Percentiles rank a stretch among this genome's conserved stretches.
These are phyloP conservation scores for Leccinum sublutescens DNA, from an alignment of 768 basidiomycete genomes.

Conservation along the genomic window DNA sequence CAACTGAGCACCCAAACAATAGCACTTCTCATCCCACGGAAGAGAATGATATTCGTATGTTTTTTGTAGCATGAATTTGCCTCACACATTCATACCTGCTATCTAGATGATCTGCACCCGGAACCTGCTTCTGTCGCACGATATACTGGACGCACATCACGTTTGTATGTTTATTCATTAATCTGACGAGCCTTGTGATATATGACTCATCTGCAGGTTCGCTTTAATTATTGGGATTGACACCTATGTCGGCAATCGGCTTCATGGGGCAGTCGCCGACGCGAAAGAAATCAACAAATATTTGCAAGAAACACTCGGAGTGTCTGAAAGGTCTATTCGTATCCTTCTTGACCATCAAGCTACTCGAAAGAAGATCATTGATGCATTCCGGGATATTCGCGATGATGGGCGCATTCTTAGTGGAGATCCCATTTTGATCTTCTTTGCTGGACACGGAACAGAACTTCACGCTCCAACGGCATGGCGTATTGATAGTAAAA, in stretches of 20 bases:
- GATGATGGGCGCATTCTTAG: conserved; percentile 23
- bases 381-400: conserved; percentile 22
- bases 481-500: conserved; percentile 19
- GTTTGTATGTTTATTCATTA: neutral
- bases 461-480: conserved; percentile 28
- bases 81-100: neutral
- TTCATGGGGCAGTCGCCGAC: conserved; percentile 39
- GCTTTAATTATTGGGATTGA: conserved; percentile 47
- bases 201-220: conserved; percentile 17
- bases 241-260: conserved; percentile 30
- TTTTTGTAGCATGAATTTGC: neutral
- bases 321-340: conserved; percentile 35
- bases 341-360: conserved; percentile 39
- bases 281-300: conserved; percentile 39
- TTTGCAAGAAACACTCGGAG: conserved; percentile 28
- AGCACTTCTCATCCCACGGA: neutral
- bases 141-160: neutral
- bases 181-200: no score
- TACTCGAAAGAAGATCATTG: conserved; percentile 35
- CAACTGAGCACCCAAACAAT: neutral
- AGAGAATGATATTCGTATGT: neutral
- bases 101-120: neutral
- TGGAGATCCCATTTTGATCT: conserved; percentile 40
- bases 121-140: neutral
- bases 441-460: conserved; percentile 46